phyloP scores from a whole-genome alignment of 192 early-diverging fungal species.

The Polychytrium aggregatum region DNA sequence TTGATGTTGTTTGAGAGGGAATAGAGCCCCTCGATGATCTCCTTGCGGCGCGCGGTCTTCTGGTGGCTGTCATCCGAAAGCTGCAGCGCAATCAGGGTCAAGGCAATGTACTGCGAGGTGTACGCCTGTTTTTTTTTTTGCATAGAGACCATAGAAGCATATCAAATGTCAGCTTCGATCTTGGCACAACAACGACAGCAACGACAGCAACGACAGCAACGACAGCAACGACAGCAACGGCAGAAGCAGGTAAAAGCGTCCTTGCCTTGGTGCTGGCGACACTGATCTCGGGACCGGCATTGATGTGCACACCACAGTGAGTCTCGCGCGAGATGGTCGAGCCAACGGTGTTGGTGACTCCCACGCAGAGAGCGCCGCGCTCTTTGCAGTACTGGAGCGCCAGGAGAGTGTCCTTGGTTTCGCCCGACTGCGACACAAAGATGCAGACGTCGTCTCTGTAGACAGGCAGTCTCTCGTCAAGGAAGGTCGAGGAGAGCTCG shows the following conservation, averaged over 20 bases:
- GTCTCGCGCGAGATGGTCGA: conserved; percentile 50
- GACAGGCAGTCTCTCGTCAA: conserved; percentile 44
- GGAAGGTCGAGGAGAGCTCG: conserved; percentile 43
- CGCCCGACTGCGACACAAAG: conserved; percentile 54
- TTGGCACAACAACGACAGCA: too few relatives aligned
- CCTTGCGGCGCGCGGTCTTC: conserved; percentile 27
- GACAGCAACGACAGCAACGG: conserved; percentile 2
- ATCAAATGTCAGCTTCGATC: too few relatives aligned
- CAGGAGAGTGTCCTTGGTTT: conserved; percentile 49
- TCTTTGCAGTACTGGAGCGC: conserved; percentile 54
- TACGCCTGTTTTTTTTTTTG: conserved; percentile 31
- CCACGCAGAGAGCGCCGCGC: conserved; percentile 50
- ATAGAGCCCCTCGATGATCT: conserved; percentile 43
- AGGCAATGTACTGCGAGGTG: conserved; percentile 49
- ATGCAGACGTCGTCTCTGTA: conserved; percentile 56
- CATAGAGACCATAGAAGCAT: too few relatives aligned
- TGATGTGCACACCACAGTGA: conserved; percentile 57
- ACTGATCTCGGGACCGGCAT: conserved; percentile 50
- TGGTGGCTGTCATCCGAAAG: conserved; percentile 44
- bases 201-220: too few relatives aligned
- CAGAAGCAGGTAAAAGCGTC: too few relatives aligned
- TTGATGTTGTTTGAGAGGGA: conserved; percentile 43
- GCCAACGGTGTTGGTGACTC: conserved; percentile 56
- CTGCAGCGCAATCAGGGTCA: conserved; percentile 48
- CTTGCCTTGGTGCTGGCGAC: conserved; percentile 50